phyloP scores from a whole-genome alignment of 371 early-diverging fungal species.

The Amoeboradix gromovi region DNA sequence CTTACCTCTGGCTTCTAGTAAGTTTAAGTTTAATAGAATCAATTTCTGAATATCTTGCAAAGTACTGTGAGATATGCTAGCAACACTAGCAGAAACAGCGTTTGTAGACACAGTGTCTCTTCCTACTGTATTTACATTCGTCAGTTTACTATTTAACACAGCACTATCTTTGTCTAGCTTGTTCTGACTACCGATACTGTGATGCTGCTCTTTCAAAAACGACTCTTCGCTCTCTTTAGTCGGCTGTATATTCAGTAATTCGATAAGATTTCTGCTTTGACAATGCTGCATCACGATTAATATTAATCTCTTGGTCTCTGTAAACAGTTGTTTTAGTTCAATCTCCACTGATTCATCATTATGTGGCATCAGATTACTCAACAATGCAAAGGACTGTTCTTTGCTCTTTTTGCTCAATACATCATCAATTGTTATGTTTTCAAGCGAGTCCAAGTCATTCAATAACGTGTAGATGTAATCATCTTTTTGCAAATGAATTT shows the following conservation, averaged over 20 bases:
- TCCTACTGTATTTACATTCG: slow-evolving; percentile 1
- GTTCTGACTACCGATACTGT: background rate
- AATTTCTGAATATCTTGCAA: background rate
- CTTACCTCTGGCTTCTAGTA: slow-evolving; percentile 32
- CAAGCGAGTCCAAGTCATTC: slow-evolving; percentile 47
- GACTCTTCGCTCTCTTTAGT: slow-evolving; percentile 38
- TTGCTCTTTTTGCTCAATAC: slow-evolving; percentile 16
- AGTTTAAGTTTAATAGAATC: slow-evolving; percentile 16
- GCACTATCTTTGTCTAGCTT: background rate
- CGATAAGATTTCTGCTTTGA: slow-evolving; percentile 39
- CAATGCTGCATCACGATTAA: slow-evolving; percentile 51
- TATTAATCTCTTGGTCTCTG: slow-evolving; percentile 63
- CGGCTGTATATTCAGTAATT: slow-evolving; percentile 42
- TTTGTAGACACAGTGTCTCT: background rate
- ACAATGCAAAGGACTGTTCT: slow-evolving; percentile 35
- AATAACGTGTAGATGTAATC: slow-evolving; percentile 15
- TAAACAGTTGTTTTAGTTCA: slow-evolving; percentile 34
- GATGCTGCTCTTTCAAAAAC: background rate
- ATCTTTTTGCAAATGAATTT: background rate
- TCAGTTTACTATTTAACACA: background rate
- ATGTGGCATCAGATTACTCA: slow-evolving; percentile 29
- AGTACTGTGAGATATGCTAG: background rate
- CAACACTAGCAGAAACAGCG: background rate
- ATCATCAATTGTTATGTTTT: slow-evolving; percentile 23
- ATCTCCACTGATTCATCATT: slow-evolving; percentile 14